phyloP scores from a whole-genome alignment of 2,329 filamentous ascomycete genomes.

The Coleophoma crateriformis region DNA sequence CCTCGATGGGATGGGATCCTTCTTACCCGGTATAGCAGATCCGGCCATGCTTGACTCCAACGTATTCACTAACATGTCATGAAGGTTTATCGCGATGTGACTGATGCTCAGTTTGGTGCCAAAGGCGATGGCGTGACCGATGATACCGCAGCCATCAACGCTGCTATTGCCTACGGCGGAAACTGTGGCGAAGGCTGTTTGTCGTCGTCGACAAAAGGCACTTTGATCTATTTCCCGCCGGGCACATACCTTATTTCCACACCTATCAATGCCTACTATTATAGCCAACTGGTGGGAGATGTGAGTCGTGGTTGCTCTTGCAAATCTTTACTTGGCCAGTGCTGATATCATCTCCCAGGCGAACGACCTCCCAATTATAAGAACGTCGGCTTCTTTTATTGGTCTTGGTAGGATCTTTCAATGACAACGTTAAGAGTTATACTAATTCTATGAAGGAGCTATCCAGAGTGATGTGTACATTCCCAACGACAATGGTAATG shows the following conservation, averaged over 20 bases:
- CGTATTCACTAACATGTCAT: too few species aligned
- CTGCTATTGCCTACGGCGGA: conserved; percentile 60
- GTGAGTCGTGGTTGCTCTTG: conserved; percentile 19
- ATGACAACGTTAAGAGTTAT: neutral
- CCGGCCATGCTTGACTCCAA: too few species aligned
- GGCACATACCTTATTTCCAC: conserved; percentile 81
- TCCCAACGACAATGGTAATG: conserved; percentile 31
- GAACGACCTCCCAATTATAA: neutral
- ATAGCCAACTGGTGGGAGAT: conserved; percentile 89
- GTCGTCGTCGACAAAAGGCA: conserved; percentile 77
- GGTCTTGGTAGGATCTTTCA: neutral
- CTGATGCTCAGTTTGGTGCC: neutral
- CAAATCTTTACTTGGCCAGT: neutral
- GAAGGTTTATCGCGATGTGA: too few species aligned
- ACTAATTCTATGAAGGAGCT: conserved; percentile 23
- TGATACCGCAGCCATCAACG: conserved; percentile 83
- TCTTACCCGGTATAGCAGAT: too few species aligned
- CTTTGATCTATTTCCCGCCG: conserved; percentile 84
- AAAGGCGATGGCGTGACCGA: conserved; percentile 54
- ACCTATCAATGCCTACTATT: conserved; percentile 82
- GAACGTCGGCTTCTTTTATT: neutral
- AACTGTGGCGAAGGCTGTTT: conserved; percentile 73
- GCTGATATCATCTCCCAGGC: neutral
- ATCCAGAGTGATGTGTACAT: conserved; percentile 61
- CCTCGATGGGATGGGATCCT: too few species aligned